phyloP scores from a whole-genome alignment of 192 early-diverging fungal genomes.

The Coemansia sp. region DNA sequence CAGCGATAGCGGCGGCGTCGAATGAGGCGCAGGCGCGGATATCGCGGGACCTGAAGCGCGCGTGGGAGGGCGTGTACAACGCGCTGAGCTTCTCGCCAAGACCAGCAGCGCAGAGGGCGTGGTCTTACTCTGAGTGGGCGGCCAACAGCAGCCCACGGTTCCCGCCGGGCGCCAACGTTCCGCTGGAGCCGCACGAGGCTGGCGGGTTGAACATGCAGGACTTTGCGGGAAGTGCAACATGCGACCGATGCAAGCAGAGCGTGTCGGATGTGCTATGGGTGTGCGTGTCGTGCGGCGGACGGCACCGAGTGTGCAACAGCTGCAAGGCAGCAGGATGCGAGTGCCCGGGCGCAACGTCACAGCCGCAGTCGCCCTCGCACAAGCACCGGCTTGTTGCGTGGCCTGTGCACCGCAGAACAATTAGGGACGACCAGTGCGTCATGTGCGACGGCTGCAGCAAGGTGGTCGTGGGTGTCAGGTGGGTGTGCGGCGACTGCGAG shows the following conservation, averaged over 20 bases:
- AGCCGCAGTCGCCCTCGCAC: neutral
- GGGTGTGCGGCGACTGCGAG: constrained; percentile 60
- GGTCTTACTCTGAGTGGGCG: constrained; percentile 26
- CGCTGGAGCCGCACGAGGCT: constrained; percentile 26
- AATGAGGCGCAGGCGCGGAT: constrained; percentile 45
- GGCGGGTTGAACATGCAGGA: constrained; percentile 4
- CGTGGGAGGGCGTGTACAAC: constrained; percentile 51
- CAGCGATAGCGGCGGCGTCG: constrained; percentile 30
- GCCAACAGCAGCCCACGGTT: constrained; percentile 39
- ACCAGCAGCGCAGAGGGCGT: constrained; percentile 11
- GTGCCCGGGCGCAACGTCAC: neutral
- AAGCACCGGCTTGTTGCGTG: constrained; percentile 34
- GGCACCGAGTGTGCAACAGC: constrained; percentile 40
- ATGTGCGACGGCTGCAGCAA: constrained; percentile 59
- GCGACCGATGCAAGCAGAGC: constrained; percentile 21
- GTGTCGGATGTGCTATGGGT: constrained; percentile 39
- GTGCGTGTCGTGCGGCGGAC: constrained; percentile 24
- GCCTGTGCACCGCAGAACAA: constrained; percentile 27
- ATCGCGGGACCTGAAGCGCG: constrained; percentile 45
- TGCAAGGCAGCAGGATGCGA: constrained; percentile 16
- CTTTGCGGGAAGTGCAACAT: constrained; percentile 2
- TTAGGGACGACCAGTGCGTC: constrained; percentile 40
- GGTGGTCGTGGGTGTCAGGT: constrained; percentile 52
- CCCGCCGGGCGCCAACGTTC: constrained; percentile 24
- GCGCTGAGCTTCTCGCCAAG: constrained; percentile 40